A percentile compares a stretch with the other conserved stretches of the same genome.
phyloP scores from a whole-genome alignment of 2,329 filamentous ascomycete genomes.

The Polychaeton citri region DNA sequence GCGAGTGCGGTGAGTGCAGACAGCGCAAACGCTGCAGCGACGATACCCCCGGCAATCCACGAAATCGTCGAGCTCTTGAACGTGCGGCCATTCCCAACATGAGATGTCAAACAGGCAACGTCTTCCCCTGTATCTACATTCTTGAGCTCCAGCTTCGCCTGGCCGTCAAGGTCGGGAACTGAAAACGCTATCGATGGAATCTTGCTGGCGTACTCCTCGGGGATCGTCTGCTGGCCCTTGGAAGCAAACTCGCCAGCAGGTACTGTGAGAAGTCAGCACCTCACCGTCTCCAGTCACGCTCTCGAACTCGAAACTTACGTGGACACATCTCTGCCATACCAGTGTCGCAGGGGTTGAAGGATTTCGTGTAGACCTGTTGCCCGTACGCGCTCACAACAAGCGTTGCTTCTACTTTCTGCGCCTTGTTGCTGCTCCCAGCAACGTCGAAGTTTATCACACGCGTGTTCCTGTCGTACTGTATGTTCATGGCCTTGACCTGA shows the following conservation, averaged over 20 bases:
- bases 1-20: conserved; percentile 56
- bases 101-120: conserved; percentile 71
- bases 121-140: conserved; percentile 46
- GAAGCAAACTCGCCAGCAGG: conserved; percentile 64
- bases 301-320: conserved; percentile 40
- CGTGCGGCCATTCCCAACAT: conserved; percentile 79
- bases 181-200: conserved; percentile 84
- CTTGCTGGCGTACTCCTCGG: conserved; percentile 53
- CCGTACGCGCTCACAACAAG: conserved; percentile 78
- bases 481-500: conserved; percentile 58
- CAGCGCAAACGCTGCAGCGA: conserved; percentile 66
- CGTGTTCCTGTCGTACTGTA: conserved; percentile 64
- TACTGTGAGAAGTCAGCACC: conserved; percentile 34
- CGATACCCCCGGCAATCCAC: conserved; percentile 72
- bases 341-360: conserved; percentile 69
- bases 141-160: conserved; percentile 65
- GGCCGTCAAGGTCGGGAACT: conserved; percentile 78
- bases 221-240: conserved; percentile 57
- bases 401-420: conserved; percentile 67
- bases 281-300: conserved; percentile 1
- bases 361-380: conserved; percentile 60
- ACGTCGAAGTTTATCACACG: conserved; percentile 71
- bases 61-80: conserved; percentile 61
- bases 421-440: conserved; percentile 56
- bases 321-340: conserved; percentile 68